Conservation (phyloP, 768 basidiomycete species). For the Dioszegia crocea region DNA sequence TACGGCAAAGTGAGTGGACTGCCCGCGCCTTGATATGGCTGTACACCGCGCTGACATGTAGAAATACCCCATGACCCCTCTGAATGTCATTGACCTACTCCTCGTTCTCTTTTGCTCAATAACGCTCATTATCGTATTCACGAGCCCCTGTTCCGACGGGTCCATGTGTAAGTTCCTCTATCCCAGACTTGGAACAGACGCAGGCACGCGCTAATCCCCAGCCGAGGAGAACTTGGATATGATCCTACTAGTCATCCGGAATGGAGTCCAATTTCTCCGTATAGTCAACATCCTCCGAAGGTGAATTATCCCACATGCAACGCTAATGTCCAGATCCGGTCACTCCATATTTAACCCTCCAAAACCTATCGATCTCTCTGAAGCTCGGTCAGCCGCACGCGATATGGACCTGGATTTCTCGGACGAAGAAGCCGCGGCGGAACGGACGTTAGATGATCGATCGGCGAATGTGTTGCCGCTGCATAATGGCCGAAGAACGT, state of each 20-base stretch:
- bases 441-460: constrained; percentile 22
- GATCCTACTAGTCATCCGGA: constrained; percentile 81
- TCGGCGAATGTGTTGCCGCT: neutral
- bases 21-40: neutral
- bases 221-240: constrained; percentile 94
- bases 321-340: constrained; percentile 47
- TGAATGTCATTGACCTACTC: constrained; percentile 82
- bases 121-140: constrained; percentile 80
- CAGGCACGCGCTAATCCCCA: constrained; percentile 60
- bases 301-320: constrained; percentile 55
- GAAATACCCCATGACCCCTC: constrained; percentile 52
- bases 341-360: constrained; percentile 51
- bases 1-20: constrained; percentile 74
- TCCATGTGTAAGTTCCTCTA: constrained; percentile 39
- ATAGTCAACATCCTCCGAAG: constrained; percentile 90
- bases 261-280: constrained; percentile 78
- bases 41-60: constrained; percentile 21
- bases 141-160: constrained; percentile 50
- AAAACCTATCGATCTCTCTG: constrained; percentile 51
- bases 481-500: constrained; percentile 11
- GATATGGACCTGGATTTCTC: constrained; percentile 51
- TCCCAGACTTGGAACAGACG: neutral
- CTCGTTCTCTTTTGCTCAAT: constrained; percentile 84
- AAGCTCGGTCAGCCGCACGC: constrained; percentile 49
- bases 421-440: constrained; percentile 51